Evolutionary conservation across 2,329 filamentous ascomycete genomes (phyloP).

Genomic region (Aureobasidium sp.): DNA sequence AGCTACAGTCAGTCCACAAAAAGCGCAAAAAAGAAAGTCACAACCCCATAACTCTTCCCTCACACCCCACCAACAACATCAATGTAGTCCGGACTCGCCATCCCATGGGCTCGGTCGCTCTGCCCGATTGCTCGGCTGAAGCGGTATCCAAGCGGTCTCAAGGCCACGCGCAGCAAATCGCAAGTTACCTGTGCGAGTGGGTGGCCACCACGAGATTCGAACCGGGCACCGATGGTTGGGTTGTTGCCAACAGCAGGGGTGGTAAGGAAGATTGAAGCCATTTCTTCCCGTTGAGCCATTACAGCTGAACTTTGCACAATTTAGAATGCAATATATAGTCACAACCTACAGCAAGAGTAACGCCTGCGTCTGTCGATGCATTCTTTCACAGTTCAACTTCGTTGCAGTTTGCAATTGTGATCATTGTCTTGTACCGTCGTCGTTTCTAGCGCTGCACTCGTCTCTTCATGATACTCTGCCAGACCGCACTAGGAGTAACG

Average conservation of each 20-base stretch:
- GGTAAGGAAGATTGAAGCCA: constrained; percentile 20
- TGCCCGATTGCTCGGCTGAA: constrained; percentile 56
- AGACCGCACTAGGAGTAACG: too few species aligned
- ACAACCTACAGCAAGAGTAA: background rate
- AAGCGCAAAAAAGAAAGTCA: constrained; percentile 34
- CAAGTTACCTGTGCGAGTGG: constrained; percentile 51
- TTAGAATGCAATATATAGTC: background rate
- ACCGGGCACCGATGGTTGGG: constrained; percentile 42
- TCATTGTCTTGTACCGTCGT: too few species aligned
- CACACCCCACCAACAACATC: constrained; percentile 27
- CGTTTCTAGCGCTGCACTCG: too few species aligned
- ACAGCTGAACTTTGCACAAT: constrained; percentile 25
- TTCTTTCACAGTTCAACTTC: too few species aligned
- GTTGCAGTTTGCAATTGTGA: too few species aligned
- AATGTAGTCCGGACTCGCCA: constrained; percentile 51
- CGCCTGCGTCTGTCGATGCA: too few species aligned
- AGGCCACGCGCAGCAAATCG: constrained; percentile 44
- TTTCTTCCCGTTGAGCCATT: constrained; percentile 27
- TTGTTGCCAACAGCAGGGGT: constrained; percentile 20
- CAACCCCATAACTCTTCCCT: constrained; percentile 24
- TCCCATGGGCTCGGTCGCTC: constrained; percentile 47
- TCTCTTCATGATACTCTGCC: too few species aligned
- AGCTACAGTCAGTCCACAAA: background rate
- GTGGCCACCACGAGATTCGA: constrained; percentile 48
- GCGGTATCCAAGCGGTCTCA: constrained; percentile 47